phyloP scores from a whole-genome alignment of 306 rosid species.

The Quercus cerris region DNA sequence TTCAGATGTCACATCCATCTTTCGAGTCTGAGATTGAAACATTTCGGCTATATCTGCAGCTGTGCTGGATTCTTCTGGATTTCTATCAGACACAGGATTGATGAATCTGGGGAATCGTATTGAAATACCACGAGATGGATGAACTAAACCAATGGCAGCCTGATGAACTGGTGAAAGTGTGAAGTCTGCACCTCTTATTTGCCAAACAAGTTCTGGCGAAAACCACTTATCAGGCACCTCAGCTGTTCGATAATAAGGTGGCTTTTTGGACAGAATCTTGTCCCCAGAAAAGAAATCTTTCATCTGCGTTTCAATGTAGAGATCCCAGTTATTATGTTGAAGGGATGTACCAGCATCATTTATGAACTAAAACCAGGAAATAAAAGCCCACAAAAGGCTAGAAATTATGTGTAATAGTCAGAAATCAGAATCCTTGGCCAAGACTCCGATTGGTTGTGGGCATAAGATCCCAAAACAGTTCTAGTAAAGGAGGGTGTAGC shows the following conservation, averaged over 20 bases:
- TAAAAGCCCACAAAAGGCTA: background rate
- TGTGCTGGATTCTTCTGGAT: slow-evolving; percentile 83
- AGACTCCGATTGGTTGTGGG: no score
- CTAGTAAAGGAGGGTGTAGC: background rate
- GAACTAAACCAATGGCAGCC: slow-evolving; percentile 81
- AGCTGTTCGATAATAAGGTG: slow-evolving; percentile 74
- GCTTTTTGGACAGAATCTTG: slow-evolving; percentile 62
- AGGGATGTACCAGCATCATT: slow-evolving; percentile 1
- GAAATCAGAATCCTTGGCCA: no score
- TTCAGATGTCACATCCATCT: slow-evolving; percentile 62
- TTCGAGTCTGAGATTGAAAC: slow-evolving; percentile 76
- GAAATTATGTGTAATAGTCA: background rate
- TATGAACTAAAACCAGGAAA: background rate
- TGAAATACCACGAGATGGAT: slow-evolving; percentile 86
- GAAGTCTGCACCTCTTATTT: slow-evolving; percentile 85
- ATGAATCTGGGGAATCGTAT: slow-evolving; percentile 81
- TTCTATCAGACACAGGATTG: slow-evolving; percentile 49
- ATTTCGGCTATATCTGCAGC: slow-evolving; percentile 66
- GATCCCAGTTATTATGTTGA: slow-evolving; percentile 9
- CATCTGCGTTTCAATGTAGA: slow-evolving; percentile 60
- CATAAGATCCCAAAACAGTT: background rate
- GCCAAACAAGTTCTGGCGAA: slow-evolving; percentile 69
- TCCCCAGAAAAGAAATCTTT: slow-evolving; percentile 66
- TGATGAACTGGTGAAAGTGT: slow-evolving; percentile 87
- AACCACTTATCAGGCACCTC: slow-evolving; percentile 85